Evolutionary conservation across 345 rosid genomes (phyloP).

Genomic region (Zanthoxylum bungeanum): DNA sequence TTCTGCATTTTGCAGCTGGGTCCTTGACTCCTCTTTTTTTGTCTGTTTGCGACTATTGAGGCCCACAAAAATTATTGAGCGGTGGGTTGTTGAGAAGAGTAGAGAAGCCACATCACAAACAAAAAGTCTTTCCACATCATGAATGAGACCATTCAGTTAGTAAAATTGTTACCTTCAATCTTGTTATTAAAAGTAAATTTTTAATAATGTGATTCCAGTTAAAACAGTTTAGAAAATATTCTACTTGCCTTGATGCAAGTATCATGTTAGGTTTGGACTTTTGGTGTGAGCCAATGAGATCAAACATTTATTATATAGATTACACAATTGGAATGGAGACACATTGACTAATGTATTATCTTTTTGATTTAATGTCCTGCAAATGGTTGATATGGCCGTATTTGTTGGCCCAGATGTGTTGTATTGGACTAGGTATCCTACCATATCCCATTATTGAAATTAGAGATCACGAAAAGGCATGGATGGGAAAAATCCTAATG

Average conservation of each 20-base stretch:
- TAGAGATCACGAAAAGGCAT: too few species aligned
- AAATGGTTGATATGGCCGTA: background rate
- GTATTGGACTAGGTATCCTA: background rate
- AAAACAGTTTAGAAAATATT: background rate
- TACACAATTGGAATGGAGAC: background rate
- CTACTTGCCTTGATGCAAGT: too few species aligned
- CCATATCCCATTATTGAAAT: too few species aligned
- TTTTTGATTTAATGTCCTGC: background rate
- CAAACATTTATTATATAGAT: background rate
- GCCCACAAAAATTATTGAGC: background rate
- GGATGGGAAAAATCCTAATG: too few species aligned
- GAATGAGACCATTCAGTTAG: too few species aligned
- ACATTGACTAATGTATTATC: too few species aligned
- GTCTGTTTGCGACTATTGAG: background rate
- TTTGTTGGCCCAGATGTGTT: background rate
- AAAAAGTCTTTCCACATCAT: background rate
- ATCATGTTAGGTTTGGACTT: background rate
- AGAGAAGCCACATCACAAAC: background rate
- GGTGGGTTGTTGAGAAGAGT: background rate
- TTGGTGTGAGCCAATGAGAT: background rate
- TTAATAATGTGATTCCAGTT: background rate
- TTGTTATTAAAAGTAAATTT: too few species aligned
- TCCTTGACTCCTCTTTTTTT: background rate
- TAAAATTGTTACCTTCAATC: background rate
- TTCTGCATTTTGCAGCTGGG: constrained; percentile 2